Evolutionary conservation across 192 early-diverging fungal genomes (phyloP), one percentile per base, ranked within the genome.

Genomic region (Jimgerdemannia flammicorona): DNA sequence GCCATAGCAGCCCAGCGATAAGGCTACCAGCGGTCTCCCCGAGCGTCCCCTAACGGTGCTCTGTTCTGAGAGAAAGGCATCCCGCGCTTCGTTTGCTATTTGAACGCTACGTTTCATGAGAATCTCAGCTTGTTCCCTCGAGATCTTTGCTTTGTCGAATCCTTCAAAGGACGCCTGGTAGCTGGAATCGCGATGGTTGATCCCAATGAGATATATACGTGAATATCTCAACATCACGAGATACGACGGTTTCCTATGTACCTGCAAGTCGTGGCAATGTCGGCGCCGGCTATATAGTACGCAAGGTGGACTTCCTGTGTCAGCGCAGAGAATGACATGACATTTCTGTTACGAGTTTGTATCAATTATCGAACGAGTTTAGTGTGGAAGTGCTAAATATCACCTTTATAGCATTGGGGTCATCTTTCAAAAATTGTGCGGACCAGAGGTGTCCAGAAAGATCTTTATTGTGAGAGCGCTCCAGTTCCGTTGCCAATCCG

Each of bases 1-100:
- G 14, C 91, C 92, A 72, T 88, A 91, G 3, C 86, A 88, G 0
- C 92, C 92, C 44, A 93, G 63, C 3, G 89, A 89, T 4, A 84
- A 84, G 1, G 91, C 90, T 29, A 93, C 74, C 39, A 87, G 67
- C 9, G 77, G 71, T 17, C 71, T 66, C 18, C 69, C 68, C 39
- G 78, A 19, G 3, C 70, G 72, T 44, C 72, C 76, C 44, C 64
- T 59, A 20, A 71, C 41, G 64, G 77, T 76, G 49, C 49, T 59
- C 49, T 10, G 49, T 59, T 59, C 49, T 6, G 49, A 59, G 8
- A 59, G 14, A 59, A 59, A 59, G 14, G 14, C 66, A 19, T 78
- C 72, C 3, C 87, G 80, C n/a, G 89, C 89, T 43, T 83, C 80
- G n/a, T 77, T 67, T 3, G 88, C 87, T 3, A 89, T 8, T 11